phyloP scores from a whole-genome alignment of 768 basidiomycete species.

The Leccinum subtestaceum region DNA sequence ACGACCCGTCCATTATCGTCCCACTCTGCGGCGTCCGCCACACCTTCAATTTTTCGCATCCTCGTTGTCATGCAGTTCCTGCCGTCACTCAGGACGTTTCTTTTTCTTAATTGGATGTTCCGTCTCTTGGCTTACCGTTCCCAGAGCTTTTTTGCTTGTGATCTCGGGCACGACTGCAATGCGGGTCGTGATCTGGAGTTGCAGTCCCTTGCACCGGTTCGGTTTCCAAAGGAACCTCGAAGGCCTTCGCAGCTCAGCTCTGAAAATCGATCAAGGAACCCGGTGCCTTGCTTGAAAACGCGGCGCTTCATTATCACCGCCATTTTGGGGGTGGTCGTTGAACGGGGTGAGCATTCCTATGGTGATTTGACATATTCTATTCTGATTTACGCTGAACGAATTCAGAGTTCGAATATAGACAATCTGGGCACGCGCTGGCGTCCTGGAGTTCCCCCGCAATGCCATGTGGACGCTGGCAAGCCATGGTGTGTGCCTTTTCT shows the following conservation, averaged over 20 bases:
- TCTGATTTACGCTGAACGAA: slow-evolving; percentile 24
- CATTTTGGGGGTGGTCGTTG: slow-evolving; percentile 3
- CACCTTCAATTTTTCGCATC: slow-evolving; percentile 10
- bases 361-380: slow-evolving; percentile 27
- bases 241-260: slow-evolving; percentile 6
- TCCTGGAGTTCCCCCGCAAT: slow-evolving; percentile 10
- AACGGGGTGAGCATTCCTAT: slow-evolving; percentile 25
- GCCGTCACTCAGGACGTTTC: slow-evolving; percentile 21
- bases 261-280: slow-evolving; percentile 30
- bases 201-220: slow-evolving; percentile 12
- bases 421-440: slow-evolving; percentile 14
- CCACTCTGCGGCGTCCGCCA: slow-evolving; percentile 26
- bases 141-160: slow-evolving; percentile 17
- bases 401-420: slow-evolving; percentile 17
- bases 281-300: slow-evolving; percentile 23
- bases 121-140: slow-evolving; percentile 8
- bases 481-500: slow-evolving; percentile 13
- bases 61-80: slow-evolving; percentile 23
- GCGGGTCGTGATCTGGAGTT: slow-evolving; percentile 27
- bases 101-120: slow-evolving; percentile 24
- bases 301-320: slow-evolving; percentile 16
- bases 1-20: slow-evolving; percentile 8
- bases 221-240: slow-evolving; percentile 27
- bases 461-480: slow-evolving; percentile 19
- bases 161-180: slow-evolving; percentile 13